These are phyloP conservation scores for Polygonum aviculare DNA, from an alignment of 148 eudicot species.

Conservation along the genomic window DNA sequence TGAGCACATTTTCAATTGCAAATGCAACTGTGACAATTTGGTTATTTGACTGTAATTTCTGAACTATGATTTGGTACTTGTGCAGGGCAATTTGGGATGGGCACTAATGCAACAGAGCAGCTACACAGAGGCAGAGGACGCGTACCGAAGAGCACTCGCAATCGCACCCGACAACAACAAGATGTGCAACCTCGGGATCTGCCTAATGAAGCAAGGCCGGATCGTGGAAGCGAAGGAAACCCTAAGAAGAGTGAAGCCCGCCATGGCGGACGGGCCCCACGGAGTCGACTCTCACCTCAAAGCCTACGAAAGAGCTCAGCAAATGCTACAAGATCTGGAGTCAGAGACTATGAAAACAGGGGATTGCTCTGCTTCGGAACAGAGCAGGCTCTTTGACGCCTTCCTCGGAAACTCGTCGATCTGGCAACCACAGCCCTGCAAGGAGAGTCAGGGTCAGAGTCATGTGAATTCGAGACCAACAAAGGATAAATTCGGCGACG, in stretches of 20 bases:
- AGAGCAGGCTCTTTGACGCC: slow-evolving; percentile 64
- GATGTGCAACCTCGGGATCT: slow-evolving; percentile 92
- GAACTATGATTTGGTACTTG: background rate
- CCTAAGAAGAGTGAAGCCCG: slow-evolving; percentile 72
- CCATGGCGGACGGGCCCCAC: slow-evolving; percentile 66
- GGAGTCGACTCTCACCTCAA: slow-evolving; percentile 93
- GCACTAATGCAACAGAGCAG: slow-evolving; percentile 92
- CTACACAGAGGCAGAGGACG: slow-evolving; percentile 89
- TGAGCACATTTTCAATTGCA: too few relatives aligned
- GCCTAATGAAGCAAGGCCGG: slow-evolving; percentile 93
- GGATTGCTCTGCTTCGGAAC: slow-evolving; percentile 55
- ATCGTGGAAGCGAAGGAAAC: slow-evolving; percentile 74
- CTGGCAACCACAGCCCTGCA: slow-evolving; percentile 99
- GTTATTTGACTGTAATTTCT: too few relatives aligned
- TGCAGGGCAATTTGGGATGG: slow-evolving; percentile 98
- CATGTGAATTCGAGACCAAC: background rate
- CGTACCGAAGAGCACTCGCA: slow-evolving; percentile 73
- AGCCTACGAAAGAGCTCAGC: slow-evolving; percentile 95
- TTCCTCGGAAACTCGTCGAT: slow-evolving; percentile 78
- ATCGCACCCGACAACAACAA: slow-evolving; percentile 93
- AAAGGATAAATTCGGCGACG: slow-evolving; percentile 51
- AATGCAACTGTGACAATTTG: too few relatives aligned
- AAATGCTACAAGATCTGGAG: slow-evolving; percentile 80
- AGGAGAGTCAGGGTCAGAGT: slow-evolving; percentile 23
- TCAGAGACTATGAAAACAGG: slow-evolving; percentile 73